phyloP scores from a whole-genome alignment of 768 basidiomycete species.

The Suillus sp. region DNA sequence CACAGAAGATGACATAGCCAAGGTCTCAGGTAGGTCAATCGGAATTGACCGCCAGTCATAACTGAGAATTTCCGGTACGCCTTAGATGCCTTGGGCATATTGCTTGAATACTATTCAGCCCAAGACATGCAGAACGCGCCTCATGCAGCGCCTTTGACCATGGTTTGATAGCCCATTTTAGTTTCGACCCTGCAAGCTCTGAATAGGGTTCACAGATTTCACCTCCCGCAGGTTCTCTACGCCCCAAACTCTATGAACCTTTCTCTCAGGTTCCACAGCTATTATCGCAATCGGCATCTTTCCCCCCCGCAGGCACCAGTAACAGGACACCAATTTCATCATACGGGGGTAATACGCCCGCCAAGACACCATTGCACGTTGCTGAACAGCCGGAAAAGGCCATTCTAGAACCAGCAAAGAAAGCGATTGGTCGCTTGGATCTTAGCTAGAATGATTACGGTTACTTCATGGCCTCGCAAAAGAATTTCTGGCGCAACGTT shows the following conservation, averaged over 20 bases:
- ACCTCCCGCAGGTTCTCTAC: conserved; percentile 45
- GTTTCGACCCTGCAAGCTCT: conserved; percentile 7
- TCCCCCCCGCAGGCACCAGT: conserved; percentile 32
- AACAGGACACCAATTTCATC: conserved; percentile 60
- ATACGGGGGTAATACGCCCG: conserved; percentile 59
- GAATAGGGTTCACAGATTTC: conserved; percentile 42
- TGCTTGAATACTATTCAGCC: conserved; percentile 72
- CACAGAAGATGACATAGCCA: conserved; percentile 55
- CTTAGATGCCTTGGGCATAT: conserved; percentile 62
- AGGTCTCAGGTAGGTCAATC: conserved; percentile 56
- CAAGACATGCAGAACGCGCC: conserved; percentile 56
- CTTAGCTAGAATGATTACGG: conserved; percentile 22
- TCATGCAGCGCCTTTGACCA: conserved; percentile 51
- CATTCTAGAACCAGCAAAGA: conserved; percentile 21
- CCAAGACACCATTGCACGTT: conserved; percentile 30
- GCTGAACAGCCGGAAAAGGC: conserved; percentile 14
- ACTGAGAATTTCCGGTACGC: conserved; percentile 11
- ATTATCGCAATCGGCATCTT: conserved; percentile 17
- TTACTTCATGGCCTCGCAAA: background rate
- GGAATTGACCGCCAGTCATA: conserved; percentile 3
- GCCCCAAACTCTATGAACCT: conserved; percentile 44
- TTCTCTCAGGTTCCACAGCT: conserved; percentile 34
- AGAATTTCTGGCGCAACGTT: conserved; percentile 2
- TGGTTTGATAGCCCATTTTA: conserved; percentile 42
- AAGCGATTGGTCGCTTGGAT: conserved; percentile 25